These are phyloP conservation scores for Cercospora beticola DNA, from an alignment of 2,329 filamentous ascomycete species.

Conservation along the genomic window DNA sequence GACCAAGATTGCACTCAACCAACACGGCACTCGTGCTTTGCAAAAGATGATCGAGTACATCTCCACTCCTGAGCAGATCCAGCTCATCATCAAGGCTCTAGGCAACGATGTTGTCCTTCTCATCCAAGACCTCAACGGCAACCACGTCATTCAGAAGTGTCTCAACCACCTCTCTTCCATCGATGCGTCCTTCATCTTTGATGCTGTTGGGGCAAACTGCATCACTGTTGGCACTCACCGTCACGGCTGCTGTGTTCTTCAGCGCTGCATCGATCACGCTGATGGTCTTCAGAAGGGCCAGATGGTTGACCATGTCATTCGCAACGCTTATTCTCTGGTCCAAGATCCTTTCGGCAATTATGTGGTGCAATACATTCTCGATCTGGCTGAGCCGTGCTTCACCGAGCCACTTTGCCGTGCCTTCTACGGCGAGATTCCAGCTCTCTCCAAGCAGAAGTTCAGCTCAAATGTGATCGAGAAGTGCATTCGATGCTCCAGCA, in stretches of 20 bases:
- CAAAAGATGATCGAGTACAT: slow-evolving; percentile 99
- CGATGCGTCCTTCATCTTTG: slow-evolving; percentile 95
- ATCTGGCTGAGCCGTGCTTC: slow-evolving; percentile 82
- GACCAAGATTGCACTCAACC: slow-evolving; percentile 91
- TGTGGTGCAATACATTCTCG: slow-evolving; percentile 96
- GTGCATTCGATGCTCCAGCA: slow-evolving; percentile 74
- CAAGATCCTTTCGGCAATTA: slow-evolving; percentile 99
- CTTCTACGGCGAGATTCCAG: slow-evolving; percentile 70
- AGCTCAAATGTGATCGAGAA: slow-evolving; percentile 99
- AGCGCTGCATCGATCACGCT: slow-evolving; percentile 97
- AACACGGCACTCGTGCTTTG: slow-evolving; percentile 91
- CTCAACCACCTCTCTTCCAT: slow-evolving; percentile 84
- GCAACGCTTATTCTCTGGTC: slow-evolving; percentile 82
- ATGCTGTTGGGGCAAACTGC: slow-evolving; percentile 83
- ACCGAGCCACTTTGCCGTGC: slow-evolving; percentile 83
- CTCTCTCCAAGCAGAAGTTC: slow-evolving; percentile 93
- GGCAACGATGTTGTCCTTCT: slow-evolving; percentile 83
- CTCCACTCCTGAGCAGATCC: slow-evolving; percentile 77
- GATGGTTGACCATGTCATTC: slow-evolving; percentile 82
- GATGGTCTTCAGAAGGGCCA: slow-evolving; percentile 84
- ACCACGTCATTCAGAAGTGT: slow-evolving; percentile 99
- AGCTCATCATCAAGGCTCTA: slow-evolving; percentile 83
- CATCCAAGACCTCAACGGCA: slow-evolving; percentile 96
- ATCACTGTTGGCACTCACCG: slow-evolving; percentile 93
- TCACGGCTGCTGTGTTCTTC: slow-evolving; percentile 95